Base-by-base conservation (phyloP, 140 eudicot species). In the Bidens hawaiensis region DNA sequence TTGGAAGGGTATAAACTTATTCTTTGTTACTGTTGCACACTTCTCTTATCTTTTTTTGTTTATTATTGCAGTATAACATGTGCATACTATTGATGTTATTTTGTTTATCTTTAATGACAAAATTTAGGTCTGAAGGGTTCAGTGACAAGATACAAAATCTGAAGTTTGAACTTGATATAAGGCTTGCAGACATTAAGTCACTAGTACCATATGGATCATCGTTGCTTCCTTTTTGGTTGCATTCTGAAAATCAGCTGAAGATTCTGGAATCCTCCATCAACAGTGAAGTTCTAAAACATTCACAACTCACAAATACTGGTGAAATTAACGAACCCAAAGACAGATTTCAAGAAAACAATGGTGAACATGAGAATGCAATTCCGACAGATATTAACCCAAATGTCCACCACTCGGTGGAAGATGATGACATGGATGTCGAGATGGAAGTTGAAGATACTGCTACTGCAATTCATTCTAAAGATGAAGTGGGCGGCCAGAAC, bases 381-480 rank as follows among this genome's bases (percentile, higher is more conserved):
- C 50, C 59, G 33, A 68, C 33, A 71, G 76, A 73, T 58, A 19
- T 16, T 16, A 47, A 18, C 33, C 71, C 33, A 47, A 60, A 45
- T 54, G 60, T 36, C 66, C 28, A 19, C 47, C 79, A 67, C 25
- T 57, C 78, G 12, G 72, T 25, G 27, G 90, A 84, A 64, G 98
- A 91, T 54, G 89, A 68, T 3, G 96, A 93, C 67, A 93, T 93
- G 99, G 99, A 88, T 79, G 85, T 93, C 14, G 99, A 93, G 51
- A 93, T 88, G 96, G 99, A 93, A 72, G 87, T 93, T 60, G 99
- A 93, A 72, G 95, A 83, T 66, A 25, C 73, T 34, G 30, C 42
- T 66, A 25, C 73, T 34, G 30, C 42, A 22, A 3, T 41, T 63
- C 64, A 78, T 61, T 4, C 73, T 53, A 70, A 36, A 4, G 73